phyloP scores from a whole-genome alignment of 352 stramenopile species.

The Blastocystis sp. region DNA sequence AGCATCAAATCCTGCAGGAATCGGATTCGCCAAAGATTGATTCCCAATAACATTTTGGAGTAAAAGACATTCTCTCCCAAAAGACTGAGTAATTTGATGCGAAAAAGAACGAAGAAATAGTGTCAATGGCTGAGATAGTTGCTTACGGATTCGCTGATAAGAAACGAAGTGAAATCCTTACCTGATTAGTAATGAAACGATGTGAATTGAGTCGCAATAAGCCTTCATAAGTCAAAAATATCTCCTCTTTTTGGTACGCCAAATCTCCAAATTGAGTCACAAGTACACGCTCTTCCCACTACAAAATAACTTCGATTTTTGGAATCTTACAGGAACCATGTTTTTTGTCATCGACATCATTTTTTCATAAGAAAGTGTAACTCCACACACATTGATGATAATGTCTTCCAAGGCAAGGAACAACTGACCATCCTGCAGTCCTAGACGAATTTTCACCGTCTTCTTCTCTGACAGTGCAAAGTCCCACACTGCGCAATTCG shows the following conservation, averaged over 20 bases:
- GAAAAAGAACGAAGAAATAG: not conserved
- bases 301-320: not conserved
- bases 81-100: not conserved
- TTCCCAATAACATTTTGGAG: not conserved
- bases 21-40: not conserved
- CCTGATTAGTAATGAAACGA: not conserved
- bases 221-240: conserved; percentile 48
- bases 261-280: conserved; percentile 29
- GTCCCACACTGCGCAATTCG: not conserved
- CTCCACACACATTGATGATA: not conserved
- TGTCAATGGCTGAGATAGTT: not conserved
- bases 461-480: not conserved
- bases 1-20: not conserved
- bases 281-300: conserved; percentile 20
- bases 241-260: conserved; percentile 39
- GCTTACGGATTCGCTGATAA: not conserved
- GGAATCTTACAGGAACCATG: not conserved
- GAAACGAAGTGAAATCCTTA: not conserved
- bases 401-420: conserved; percentile 29
- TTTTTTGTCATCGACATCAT: not conserved
- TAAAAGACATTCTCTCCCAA: conserved; percentile 3
- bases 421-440: conserved; percentile 15
- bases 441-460: conserved; percentile 2
- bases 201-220: not conserved
- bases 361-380: not conserved